Evolutionary conservation across 208 protist genomes (phyloP).

Genomic region (Leishmania turanica): DNA sequence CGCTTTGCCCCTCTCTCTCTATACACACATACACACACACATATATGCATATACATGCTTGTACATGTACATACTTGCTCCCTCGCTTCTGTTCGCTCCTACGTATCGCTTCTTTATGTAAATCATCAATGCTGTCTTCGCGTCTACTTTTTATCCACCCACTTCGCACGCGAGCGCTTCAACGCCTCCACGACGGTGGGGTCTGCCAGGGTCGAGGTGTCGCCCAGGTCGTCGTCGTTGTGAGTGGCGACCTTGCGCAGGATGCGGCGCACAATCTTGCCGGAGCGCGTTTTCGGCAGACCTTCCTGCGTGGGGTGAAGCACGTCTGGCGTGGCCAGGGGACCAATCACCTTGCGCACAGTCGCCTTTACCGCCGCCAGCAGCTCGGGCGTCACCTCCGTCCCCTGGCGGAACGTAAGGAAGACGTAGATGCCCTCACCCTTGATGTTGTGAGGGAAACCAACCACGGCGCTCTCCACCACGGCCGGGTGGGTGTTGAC

Average conservation of each 20-base stretch:
- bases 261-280: conserved; percentile 99
- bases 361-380: conserved; percentile 64
- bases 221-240: conserved; percentile 83
- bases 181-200: conserved; percentile 92
- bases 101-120: background rate
- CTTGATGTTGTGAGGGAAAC: conserved; percentile 94
- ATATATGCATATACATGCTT: too few relatives aligned
- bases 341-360: conserved; percentile 93
- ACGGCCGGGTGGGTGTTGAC: conserved; percentile 86
- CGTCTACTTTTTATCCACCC: conserved; percentile 91
- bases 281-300: conserved; percentile 98
- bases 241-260: conserved; percentile 96
- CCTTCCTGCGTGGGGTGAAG: conserved; percentile 73
- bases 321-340: conserved; percentile 95
- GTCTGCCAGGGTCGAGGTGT: conserved; percentile 93
- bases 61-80: background rate
- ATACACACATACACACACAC: background rate
- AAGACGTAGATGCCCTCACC: conserved; percentile 96
- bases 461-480: conserved; percentile 96
- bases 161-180: conserved; percentile 72
- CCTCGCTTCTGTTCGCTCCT: background rate
- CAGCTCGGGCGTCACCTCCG: conserved; percentile 57
- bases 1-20: background rate
- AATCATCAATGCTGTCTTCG: background rate
- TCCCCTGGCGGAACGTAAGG: conserved; percentile 86